These are phyloP conservation scores for Bipolaris victoriae DNA, from an alignment of 2,329 filamentous ascomycete species.

Conservation along the genomic window DNA sequence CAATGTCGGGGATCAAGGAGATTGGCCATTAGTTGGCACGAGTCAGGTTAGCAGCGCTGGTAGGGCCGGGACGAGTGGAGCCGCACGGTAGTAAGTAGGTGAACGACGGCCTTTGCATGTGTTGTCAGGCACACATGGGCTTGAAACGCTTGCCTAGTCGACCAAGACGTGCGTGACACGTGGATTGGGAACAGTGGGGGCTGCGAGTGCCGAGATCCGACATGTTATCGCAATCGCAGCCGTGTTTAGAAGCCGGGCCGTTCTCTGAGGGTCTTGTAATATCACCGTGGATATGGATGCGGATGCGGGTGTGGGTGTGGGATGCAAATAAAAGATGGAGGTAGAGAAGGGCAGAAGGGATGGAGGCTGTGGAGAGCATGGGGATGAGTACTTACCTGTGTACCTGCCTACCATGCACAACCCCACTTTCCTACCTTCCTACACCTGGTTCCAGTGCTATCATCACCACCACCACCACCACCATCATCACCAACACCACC, in stretches of 20 bases:
- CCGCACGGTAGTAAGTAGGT: background rate
- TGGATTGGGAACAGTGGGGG: background rate
- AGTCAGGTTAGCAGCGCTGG: conserved; percentile 1
- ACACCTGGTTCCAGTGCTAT: background rate
- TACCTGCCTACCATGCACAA: background rate
- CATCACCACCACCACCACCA: too few relatives aligned
- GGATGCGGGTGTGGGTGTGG: too few relatives aligned
- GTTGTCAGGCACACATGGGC: background rate
- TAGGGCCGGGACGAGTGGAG: background rate
- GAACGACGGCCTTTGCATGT: background rate
- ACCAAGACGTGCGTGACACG: conserved; percentile 4
- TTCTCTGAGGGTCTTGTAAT: too few relatives aligned
- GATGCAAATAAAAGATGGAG: too few relatives aligned
- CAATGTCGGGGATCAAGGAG: background rate
- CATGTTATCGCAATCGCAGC: background rate
- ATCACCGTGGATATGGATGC: too few relatives aligned
- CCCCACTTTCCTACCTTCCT: background rate
- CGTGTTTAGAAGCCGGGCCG: too few relatives aligned
- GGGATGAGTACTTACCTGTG: background rate
- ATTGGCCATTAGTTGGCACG: background rate
- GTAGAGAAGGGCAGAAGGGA: too few relatives aligned
- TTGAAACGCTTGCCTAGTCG: conserved; percentile 4
- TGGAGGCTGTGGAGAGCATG: too few relatives aligned
- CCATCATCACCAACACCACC: background rate
- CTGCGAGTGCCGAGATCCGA: background rate